Evolutionary conservation across 768 basidiomycete species (phyloP), one percentile per base, ranked within the genome.

Genomic region (Lenzites betulinus): DNA sequence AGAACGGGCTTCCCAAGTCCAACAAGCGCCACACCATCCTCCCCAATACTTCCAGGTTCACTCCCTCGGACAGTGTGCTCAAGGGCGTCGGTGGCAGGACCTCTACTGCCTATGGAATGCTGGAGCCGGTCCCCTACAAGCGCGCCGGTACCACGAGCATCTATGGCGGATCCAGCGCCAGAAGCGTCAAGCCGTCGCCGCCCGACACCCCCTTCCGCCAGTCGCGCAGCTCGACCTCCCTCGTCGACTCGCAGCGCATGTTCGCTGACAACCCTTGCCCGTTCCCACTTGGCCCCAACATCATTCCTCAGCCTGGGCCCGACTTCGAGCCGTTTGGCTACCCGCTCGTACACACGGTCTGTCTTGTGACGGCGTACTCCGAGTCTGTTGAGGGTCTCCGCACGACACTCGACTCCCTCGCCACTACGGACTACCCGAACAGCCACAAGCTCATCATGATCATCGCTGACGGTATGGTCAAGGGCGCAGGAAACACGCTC

Each of bases 341-440:
- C 81, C 95, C 94, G 0, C 86, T 98, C 49, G 90, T 86, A 0
- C 93, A 98, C 74, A 89, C 92, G 5, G 95, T 98, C 66, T 93
- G 93, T 69, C 87, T 98, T 47, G 97, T 99, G 63, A 99, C 97
- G 1, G 97, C 97, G 1, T 99, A 99, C 74, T 97, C 96, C 0
- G 97, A 99, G 74, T 95, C 93, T 3, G 82, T 95, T 22, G 95
- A 97, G 73, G 97, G 97, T 77, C 79, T 99, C 1, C 85, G 96
- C 39, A 99, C 97, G 18, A 99, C 97, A 0, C 80, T 99, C n/a
- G 97, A 99, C 74, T 98, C 97, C 1, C 83, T 99, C 42, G 94
- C 95, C 7, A 98, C 97, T 3, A 98, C 96, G 30, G 96, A 98
- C 74, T 99, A 98, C 71, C 96, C 97, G 35, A 98, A 98, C 76